Percentiles rank a stretch among this genome's conserved stretches.
Evolutionary conservation across 495 filamentous ascomycete species (phyloP).

Genomic region (Penicillium dipodomyicola): DNA sequence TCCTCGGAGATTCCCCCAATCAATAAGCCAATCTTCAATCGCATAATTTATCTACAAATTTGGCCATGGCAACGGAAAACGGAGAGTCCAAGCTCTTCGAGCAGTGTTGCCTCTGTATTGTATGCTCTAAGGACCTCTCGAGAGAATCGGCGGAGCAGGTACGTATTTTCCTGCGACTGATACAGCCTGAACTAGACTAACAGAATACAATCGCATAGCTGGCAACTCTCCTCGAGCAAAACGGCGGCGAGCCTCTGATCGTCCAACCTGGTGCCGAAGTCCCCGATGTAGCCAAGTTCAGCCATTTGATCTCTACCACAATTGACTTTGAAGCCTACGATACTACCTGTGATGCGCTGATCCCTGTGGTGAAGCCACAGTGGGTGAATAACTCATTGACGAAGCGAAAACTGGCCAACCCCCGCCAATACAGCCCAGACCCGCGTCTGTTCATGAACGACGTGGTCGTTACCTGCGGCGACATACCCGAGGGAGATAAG

Average conservation of each 20-base stretch:
- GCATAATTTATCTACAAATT: background rate
- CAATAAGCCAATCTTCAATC: background rate
- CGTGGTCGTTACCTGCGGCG: slow-evolving; percentile 70
- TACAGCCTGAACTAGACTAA: slow-evolving; percentile 9
- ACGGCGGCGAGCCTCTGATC: slow-evolving; percentile 53
- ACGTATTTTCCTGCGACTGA: slow-evolving; percentile 13
- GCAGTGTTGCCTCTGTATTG: slow-evolving; percentile 43
- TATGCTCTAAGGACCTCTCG: slow-evolving; percentile 49
- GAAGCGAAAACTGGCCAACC: slow-evolving; percentile 68
- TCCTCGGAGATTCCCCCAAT: background rate
- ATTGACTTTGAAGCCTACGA: slow-evolving; percentile 85
- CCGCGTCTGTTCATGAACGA: slow-evolving; percentile 85
- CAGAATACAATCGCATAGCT: slow-evolving; percentile 19
- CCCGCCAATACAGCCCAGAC: slow-evolving; percentile 84
- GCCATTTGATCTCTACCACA: slow-evolving; percentile 80
- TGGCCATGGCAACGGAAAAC: slow-evolving; percentile 32
- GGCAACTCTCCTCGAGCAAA: slow-evolving; percentile 41
- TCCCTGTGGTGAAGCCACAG: slow-evolving; percentile 76
- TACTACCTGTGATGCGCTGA: slow-evolving; percentile 65
- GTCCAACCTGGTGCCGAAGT: slow-evolving; percentile 43
- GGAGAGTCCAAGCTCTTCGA: slow-evolving; percentile 41
- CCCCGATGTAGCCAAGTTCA: slow-evolving; percentile 59
- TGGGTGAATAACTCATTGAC: slow-evolving; percentile 72
- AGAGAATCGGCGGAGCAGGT: slow-evolving; percentile 46
- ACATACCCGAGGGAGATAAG: slow-evolving; percentile 84